Evolutionary conservation across 2,329 filamentous ascomycete species (phyloP).

Genomic region (Myriosclerotinia curreyana): DNA sequence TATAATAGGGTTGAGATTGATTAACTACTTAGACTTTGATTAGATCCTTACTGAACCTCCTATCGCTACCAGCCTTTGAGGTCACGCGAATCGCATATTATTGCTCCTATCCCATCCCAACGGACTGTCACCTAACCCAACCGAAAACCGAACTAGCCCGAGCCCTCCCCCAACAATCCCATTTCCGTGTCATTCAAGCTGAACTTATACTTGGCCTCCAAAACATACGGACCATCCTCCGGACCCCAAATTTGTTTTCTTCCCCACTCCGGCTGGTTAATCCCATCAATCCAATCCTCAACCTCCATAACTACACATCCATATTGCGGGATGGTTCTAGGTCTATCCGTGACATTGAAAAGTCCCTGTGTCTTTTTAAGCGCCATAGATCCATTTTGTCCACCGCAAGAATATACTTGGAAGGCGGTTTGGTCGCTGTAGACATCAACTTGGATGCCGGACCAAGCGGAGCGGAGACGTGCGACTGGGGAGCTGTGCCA

Average conservation of each 20-base stretch:
- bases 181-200: constrained; percentile 33
- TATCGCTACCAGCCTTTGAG: too few relatives aligned
- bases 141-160: too few relatives aligned
- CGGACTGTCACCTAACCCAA: too few relatives aligned
- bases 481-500: constrained; percentile 64
- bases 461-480: constrained; percentile 67
- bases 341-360: constrained; percentile 51
- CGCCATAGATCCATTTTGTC: constrained; percentile 66
- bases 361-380: constrained; percentile 70
- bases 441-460: constrained; percentile 79
- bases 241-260: constrained; percentile 63
- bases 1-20: too few relatives aligned
- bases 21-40: too few relatives aligned
- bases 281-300: constrained; percentile 89
- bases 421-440: constrained; percentile 81
- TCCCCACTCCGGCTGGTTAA: constrained; percentile 89
- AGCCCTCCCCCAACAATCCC: constrained; percentile 28
- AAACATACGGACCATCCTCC: constrained; percentile 57
- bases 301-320: constrained; percentile 90
- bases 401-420: constrained; percentile 83
- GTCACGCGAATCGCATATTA: too few relatives aligned
- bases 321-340: constrained; percentile 66
- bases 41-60: too few relatives aligned
- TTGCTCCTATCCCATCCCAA: too few relatives aligned
- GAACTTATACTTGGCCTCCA: constrained; percentile 61